Conservation (phyloP, 768 basidiomycete genomes). For the Mycena belliarum region DNA sequence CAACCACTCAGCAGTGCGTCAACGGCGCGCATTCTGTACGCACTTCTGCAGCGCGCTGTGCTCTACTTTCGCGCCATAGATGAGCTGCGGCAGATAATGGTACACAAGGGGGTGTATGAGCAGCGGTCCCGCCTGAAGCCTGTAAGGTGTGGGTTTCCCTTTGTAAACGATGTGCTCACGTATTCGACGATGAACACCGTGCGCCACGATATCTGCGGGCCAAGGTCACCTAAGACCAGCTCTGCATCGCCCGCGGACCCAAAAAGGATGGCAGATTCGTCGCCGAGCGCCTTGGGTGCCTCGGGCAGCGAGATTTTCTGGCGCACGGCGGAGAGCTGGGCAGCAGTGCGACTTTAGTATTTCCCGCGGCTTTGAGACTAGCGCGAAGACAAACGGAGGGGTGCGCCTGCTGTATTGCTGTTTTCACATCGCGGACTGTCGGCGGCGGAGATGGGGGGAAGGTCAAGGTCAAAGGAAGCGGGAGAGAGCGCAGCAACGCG, state of each 20-base stretch:
- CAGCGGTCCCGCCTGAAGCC: conserved; percentile 75
- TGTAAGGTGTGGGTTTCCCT: neutral
- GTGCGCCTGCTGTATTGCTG: conserved; percentile 16
- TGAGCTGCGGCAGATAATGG: conserved; percentile 61
- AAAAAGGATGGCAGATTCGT: conserved; percentile 59
- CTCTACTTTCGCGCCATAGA: conserved; percentile 70
- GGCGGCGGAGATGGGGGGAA: conserved; percentile 21
- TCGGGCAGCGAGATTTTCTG: conserved; percentile 73
- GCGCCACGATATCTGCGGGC: conserved; percentile 85
- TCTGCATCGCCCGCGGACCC: conserved; percentile 62
- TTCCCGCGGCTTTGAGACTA: neutral
- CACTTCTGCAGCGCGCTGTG: conserved; percentile 82
- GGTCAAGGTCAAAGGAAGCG: conserved; percentile 15
- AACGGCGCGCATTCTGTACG: neutral
- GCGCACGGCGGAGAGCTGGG: conserved; percentile 67
- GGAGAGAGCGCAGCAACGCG: conserved; percentile 14
- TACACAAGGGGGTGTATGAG: conserved; percentile 87
- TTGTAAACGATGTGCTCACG: conserved; percentile 48
- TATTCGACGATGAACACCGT: conserved; percentile 95
- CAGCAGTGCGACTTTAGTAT: neutral
- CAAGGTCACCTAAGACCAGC: conserved; percentile 84
- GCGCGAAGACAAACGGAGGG: conserved; percentile 13
- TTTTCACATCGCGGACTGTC: conserved; percentile 21
- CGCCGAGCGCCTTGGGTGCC: conserved; percentile 60
- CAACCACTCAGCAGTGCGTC: neutral